Conservation (phyloP, 768 basidiomycete species). For the Boletales sp. region DNA sequence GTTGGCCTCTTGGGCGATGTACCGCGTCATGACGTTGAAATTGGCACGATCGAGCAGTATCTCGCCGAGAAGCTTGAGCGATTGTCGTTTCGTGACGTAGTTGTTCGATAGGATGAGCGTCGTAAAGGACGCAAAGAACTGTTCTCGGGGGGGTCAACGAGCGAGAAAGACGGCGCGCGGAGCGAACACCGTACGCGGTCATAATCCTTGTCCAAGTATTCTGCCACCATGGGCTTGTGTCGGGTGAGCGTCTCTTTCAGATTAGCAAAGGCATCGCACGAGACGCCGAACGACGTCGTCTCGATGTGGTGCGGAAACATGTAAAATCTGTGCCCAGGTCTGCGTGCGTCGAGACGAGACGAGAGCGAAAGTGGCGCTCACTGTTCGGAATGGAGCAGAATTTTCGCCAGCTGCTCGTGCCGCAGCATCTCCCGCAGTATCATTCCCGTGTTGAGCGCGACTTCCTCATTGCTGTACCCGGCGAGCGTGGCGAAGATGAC, state of each 20-base stretch:
- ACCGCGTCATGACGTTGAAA: constrained; percentile 97
- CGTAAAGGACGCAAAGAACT: constrained; percentile 97
- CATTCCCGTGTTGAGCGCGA: constrained; percentile 97
- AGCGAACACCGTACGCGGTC: constrained; percentile 65
- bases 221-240: constrained; percentile 97
- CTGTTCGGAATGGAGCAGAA: constrained; percentile 91
- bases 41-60: constrained; percentile 97
- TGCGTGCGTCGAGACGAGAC: neutral
- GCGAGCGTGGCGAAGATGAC: constrained; percentile 81
- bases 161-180: neutral
- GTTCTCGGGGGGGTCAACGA: neutral
- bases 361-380: constrained; percentile 39
- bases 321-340: constrained; percentile 69
- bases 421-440: constrained; percentile 95
- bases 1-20: constrained; percentile 93
- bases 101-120: constrained; percentile 90
- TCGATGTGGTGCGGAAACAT: constrained; percentile 96
- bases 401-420: constrained; percentile 87
- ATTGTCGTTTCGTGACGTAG: constrained; percentile 99
- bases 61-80: constrained; percentile 95
- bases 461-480: constrained; percentile 93
- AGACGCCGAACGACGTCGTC: constrained; percentile 95
- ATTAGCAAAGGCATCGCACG: constrained; percentile 96
- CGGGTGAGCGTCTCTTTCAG: constrained; percentile 96
- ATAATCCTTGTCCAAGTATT: constrained; percentile 95